Base-by-base conservation (phyloP, 2,329 filamentous ascomycete species). In the Epichloe amarillans region DNA sequence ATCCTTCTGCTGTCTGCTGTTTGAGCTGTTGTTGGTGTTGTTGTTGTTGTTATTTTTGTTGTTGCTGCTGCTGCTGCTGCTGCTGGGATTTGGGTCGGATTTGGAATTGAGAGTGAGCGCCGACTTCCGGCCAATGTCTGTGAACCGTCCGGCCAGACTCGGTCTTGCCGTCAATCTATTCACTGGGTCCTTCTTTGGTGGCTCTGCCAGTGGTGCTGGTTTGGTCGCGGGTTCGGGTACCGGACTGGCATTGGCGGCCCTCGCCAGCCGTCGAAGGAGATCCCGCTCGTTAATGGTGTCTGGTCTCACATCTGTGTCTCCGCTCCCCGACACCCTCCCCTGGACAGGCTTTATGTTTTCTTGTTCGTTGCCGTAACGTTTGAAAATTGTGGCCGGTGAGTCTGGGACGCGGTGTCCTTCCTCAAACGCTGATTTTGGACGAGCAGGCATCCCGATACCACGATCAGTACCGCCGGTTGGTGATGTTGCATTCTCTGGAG, bases 251-350 rank as follows among this genome's bases (percentile, higher is more conserved):
- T 69, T 75, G 35, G 72, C 64, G 44, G 69, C 73, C 47, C 71
- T 68, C 21, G 74, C 72, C 55, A 80, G 64, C 49, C 69, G 69
- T 53, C 71, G 72, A 47, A 79, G 62, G 43, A 78, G 52, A 40
- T 79, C 75, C 39, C 68, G 54, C 39, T 78, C 75, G 23, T 50
- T 41, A 2, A 33, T 36, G 8, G 23, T 15, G 39, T 46, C 15
- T 39, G 42, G 19, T 36, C 38, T 44, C 46, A 30, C 40, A 46
- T 23, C 30, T 30, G 50, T 26, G 39, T 44, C 40, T 35, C 44
- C 10, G 42, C 23, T 44, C n/a, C n/a, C 26, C 40, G 47, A 52
- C 6, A 12, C 33, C 5, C 42, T 15, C 17, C 47, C 47, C 40
- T 3, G n/a, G 14, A 23, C 17, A 14, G 50, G 37, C 23, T 41